A percentile compares a stretch with the other conserved stretches of the same genome.
Evolutionary conservation across 2,329 filamentous ascomycete species (phyloP).

Genomic region (Aspergillaceae sp.): DNA sequence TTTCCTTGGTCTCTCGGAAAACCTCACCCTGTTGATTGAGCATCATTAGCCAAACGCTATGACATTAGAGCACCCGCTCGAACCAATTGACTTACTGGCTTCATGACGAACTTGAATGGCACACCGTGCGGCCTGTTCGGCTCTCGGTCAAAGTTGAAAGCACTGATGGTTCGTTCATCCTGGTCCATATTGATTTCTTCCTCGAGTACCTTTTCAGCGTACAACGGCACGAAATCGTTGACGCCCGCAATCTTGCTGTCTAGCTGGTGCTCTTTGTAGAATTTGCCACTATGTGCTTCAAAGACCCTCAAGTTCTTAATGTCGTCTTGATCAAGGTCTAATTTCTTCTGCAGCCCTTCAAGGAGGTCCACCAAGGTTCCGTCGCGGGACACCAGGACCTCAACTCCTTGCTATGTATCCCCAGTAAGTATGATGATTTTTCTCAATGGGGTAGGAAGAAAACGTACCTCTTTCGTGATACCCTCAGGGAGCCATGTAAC

Average conservation of each 20-base stretch:
- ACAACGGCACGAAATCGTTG: constrained; percentile 75
- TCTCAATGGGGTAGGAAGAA: not conserved
- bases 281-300: constrained; percentile 72
- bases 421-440: constrained; percentile 8
- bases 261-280: constrained; percentile 65
- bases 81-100: constrained; percentile 55
- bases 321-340: constrained; percentile 67
- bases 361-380: constrained; percentile 73
- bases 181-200: constrained; percentile 56
- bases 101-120: constrained; percentile 82
- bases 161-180: constrained; percentile 61
- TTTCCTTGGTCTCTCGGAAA: constrained; percentile 87
- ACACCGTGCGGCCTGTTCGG: constrained; percentile 74
- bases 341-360: constrained; percentile 67
- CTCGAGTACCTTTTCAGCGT: constrained; percentile 71
- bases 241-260: constrained; percentile 70
- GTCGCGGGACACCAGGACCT: constrained; percentile 80
- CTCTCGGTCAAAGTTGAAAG: constrained; percentile 90
- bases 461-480: constrained; percentile 72
- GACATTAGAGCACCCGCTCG: not conserved
- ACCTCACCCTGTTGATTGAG: constrained; percentile 55
- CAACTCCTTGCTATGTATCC: constrained; percentile 56
- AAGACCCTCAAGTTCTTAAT: constrained; percentile 68
- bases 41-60: constrained; percentile 7
- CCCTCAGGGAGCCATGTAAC: constrained; percentile 81